A percentile compares a stretch with the other conserved stretches of the same genome.
These are phyloP conservation scores for Tricholoma bakamatsutake DNA, from an alignment of 768 basidiomycete species.

Conservation along the genomic window DNA sequence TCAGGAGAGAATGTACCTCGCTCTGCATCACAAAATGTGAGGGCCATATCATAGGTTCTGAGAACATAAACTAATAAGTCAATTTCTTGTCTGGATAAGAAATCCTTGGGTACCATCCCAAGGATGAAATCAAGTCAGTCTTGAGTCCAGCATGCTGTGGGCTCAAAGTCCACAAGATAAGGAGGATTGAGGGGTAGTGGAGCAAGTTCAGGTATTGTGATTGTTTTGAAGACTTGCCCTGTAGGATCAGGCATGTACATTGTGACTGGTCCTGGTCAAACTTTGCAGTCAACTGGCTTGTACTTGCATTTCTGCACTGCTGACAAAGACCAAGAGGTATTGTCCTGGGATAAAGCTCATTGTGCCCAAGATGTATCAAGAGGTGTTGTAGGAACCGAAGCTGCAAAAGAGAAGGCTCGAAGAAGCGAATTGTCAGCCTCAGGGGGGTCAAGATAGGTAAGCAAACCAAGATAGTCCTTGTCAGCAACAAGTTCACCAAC, in stretches of 20 bases:
- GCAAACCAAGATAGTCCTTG: not conserved
- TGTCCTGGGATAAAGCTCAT: constrained; percentile 3
- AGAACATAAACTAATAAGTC: constrained; percentile 17
- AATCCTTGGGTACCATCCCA: not conserved
- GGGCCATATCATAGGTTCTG: constrained; percentile 1
- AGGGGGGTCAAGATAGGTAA: constrained; percentile 5
- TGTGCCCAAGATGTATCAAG: constrained; percentile 6
- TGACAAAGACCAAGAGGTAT: not conserved
- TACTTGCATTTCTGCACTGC: constrained; percentile 5
- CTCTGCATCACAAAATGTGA: constrained; percentile 15
- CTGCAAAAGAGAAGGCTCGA: constrained; percentile 1
- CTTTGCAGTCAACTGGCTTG: constrained; percentile 21
- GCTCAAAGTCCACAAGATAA: constrained; percentile 2
- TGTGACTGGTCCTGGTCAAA: constrained; percentile 14
- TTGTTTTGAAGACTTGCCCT: not conserved
- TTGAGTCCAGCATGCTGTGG: constrained; percentile 4
- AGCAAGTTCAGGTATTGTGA: constrained; percentile 8
- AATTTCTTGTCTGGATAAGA: constrained; percentile 5
- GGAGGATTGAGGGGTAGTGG: constrained; percentile 6
- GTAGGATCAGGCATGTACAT: constrained; percentile 18
- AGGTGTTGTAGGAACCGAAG: not conserved
- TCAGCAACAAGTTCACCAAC: constrained; percentile 2
- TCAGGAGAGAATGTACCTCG: constrained; percentile 17
- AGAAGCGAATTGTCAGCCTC: constrained; percentile 10
- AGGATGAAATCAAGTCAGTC: constrained; percentile 14